A percentile compares a stretch with the other conserved stretches of the same genome.
These are phyloP conservation scores for Pterulicium gracile DNA, from an alignment of 1,284 basidiomycete genomes.

Conservation along the genomic window DNA sequence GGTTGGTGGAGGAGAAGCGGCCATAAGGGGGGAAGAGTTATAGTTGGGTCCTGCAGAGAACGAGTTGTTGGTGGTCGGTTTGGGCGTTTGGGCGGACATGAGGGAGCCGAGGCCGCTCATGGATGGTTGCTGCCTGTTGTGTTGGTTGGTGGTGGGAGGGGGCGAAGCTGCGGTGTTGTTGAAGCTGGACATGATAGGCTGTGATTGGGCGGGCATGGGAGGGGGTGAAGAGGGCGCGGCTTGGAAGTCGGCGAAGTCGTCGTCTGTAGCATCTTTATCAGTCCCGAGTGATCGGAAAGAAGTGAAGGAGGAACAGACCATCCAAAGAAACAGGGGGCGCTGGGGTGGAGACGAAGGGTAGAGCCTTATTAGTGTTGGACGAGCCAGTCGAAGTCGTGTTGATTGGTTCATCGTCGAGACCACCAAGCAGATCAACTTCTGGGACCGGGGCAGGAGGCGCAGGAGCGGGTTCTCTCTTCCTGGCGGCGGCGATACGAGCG, in stretches of 20 bases:
- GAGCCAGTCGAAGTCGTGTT: constrained; percentile 16
- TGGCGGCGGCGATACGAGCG: background rate
- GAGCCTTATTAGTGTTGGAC: constrained; percentile 40
- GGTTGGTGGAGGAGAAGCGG: constrained; percentile 16
- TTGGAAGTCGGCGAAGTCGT: constrained; percentile 92
- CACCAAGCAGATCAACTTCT: constrained; percentile 63
- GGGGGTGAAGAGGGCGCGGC: constrained; percentile 42
- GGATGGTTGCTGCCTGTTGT: constrained; percentile 12
- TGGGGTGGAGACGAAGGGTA: constrained; percentile 22
- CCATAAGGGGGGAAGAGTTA: constrained; percentile 10
- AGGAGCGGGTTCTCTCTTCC: constrained; percentile 15
- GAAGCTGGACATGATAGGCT: background rate
- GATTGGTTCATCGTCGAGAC: constrained; percentile 62
- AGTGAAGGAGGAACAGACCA: constrained; percentile 23
- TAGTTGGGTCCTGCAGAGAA: no score
- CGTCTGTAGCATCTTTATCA: constrained; percentile 31
- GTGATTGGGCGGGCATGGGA: constrained; percentile 13
- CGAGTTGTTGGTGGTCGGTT: constrained; percentile 7
- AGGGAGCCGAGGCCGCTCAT: constrained; percentile 7
- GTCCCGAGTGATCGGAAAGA: background rate
- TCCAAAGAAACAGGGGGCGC: constrained; percentile 22
- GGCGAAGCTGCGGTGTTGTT: constrained; percentile 13
- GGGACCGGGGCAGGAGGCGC: constrained; percentile 35
- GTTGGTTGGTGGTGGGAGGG: constrained; percentile 13
- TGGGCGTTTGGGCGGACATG: constrained; percentile 5